A percentile compares a stretch with the other conserved stretches of the same genome.
Conservation (phyloP, 768 basidiomycete genomes). For the Pleurotus pulmonarius region DNA sequence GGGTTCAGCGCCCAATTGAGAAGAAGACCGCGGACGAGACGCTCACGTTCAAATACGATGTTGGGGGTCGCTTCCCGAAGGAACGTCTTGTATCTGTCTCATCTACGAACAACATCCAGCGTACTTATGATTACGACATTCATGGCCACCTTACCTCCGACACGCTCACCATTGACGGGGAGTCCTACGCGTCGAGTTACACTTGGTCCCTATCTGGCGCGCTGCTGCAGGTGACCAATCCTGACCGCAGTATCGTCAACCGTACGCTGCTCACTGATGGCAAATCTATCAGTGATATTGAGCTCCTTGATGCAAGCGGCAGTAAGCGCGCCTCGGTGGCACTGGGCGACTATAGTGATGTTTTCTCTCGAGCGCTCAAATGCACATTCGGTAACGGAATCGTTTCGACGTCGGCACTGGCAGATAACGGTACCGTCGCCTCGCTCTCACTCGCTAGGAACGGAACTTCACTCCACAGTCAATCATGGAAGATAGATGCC, state of each 20-base stretch:
- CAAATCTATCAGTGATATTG: background rate
- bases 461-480: background rate
- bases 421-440: background rate
- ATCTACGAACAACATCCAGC: background rate
- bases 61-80: background rate
- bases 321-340: background rate
- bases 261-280: background rate
- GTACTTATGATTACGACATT: slow-evolving; percentile 1
- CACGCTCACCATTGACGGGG: background rate
- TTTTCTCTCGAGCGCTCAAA: background rate
- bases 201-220: background rate
- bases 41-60: background rate
- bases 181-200: background rate
- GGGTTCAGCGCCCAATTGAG: background rate
- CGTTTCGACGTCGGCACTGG: background rate
- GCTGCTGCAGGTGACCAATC: background rate
- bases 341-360: background rate
- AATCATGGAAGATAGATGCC: background rate
- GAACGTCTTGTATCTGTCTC: slow-evolving; percentile 6
- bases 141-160: slow-evolving; percentile 2
- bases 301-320: background rate
- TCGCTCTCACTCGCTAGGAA: background rate
- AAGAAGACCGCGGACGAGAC: background rate
- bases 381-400: slow-evolving; percentile 3
- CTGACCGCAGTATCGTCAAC: background rate